These are phyloP conservation scores for Cryptococcus maquisensis DNA, from an alignment of 1,284 basidiomycete species.

Conservation along the genomic window DNA sequence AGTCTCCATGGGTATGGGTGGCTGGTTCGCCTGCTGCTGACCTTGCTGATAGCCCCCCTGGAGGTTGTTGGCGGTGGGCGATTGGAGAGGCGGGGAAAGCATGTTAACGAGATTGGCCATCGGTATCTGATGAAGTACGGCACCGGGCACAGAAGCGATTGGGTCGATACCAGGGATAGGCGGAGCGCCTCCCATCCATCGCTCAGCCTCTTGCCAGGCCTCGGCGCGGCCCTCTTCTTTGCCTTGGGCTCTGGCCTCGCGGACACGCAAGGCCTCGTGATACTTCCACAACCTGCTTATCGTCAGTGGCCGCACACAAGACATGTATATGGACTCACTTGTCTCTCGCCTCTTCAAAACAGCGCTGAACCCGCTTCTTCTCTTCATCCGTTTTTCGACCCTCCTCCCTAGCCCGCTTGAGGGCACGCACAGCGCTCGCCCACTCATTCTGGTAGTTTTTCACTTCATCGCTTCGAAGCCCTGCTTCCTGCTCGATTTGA, in stretches of 20 bases:
- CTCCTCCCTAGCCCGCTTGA: constrained; percentile 41
- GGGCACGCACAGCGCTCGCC: constrained; percentile 34
- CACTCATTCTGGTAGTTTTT: constrained; percentile 38
- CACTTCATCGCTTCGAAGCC: constrained; percentile 25
- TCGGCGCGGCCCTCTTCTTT: constrained; percentile 42
- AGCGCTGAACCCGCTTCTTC: constrained; percentile 25
- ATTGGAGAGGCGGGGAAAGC: background rate
- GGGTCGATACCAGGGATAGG: constrained; percentile 40
- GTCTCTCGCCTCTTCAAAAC: constrained; percentile 39
- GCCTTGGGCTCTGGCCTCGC: constrained; percentile 39
- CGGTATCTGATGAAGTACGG: constrained; percentile 26
- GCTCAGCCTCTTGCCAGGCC: constrained; percentile 45
- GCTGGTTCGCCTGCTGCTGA: constrained; percentile 2
- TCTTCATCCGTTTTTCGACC: constrained; percentile 43
- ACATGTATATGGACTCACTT: constrained; percentile 20
- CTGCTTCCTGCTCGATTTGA: constrained; percentile 29
- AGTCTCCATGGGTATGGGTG: constrained; percentile 6
- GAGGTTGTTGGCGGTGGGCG: constrained; percentile 7
- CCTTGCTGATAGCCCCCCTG: background rate
- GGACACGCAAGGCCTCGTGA: constrained; percentile 39
- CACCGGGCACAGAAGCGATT: constrained; percentile 22
- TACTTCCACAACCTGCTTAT: constrained; percentile 22
- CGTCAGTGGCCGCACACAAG: background rate
- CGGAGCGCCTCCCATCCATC: constrained; percentile 40
- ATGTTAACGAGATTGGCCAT: constrained; percentile 4